These are phyloP conservation scores for Lipomyces yamanashiensis DNA, from an alignment of 805 yeast species.

Conservation along the genomic window DNA sequence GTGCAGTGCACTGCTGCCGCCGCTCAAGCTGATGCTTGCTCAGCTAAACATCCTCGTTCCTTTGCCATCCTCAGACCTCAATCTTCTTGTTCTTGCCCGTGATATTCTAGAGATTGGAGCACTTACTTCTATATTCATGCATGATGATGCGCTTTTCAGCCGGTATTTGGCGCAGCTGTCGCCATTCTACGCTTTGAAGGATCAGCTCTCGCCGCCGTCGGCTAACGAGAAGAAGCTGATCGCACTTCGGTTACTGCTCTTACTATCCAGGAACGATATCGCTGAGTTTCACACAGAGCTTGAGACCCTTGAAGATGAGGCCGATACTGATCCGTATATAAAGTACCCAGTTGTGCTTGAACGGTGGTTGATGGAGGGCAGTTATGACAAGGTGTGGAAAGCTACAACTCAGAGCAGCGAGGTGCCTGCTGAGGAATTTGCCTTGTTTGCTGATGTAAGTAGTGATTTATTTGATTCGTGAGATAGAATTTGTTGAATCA, in stretches of 20 bases:
- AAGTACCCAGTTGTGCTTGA: slow-evolving; percentile 88
- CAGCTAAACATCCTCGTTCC: slow-evolving; percentile 81
- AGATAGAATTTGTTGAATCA: neutral
- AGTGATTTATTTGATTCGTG: neutral
- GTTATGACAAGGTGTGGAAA: slow-evolving; percentile 88
- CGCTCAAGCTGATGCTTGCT: slow-evolving; percentile 78
- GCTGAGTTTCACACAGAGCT: slow-evolving; percentile 90
- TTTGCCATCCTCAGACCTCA: slow-evolving; percentile 46
- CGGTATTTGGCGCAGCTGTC: slow-evolving; percentile 74
- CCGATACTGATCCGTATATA: slow-evolving; percentile 72
- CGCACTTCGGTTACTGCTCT: slow-evolving; percentile 73
- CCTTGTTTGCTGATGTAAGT: slow-evolving; percentile 63
- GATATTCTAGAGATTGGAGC: slow-evolving; percentile 89
- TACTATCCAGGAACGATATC: slow-evolving; percentile 81
- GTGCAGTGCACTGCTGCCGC: slow-evolving; percentile 66
- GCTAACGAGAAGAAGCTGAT: slow-evolving; percentile 72
- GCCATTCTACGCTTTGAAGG: slow-evolving; percentile 66
- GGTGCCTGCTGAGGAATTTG: slow-evolving; percentile 70
- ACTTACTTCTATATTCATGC: slow-evolving; percentile 68
- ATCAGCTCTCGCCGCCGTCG: slow-evolving; percentile 51
- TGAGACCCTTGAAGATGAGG: slow-evolving; percentile 65
- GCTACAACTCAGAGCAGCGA: slow-evolving; percentile 60
- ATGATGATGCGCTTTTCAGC: slow-evolving; percentile 68
- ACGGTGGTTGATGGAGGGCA: slow-evolving; percentile 94
- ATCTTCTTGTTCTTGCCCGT: slow-evolving; percentile 76